Percentiles rank a stretch among this genome's conserved stretches.
These are phyloP conservation scores for Trifolium fragiferum DNA, from an alignment of 306 rosid genomes.

Conservation along the genomic window DNA sequence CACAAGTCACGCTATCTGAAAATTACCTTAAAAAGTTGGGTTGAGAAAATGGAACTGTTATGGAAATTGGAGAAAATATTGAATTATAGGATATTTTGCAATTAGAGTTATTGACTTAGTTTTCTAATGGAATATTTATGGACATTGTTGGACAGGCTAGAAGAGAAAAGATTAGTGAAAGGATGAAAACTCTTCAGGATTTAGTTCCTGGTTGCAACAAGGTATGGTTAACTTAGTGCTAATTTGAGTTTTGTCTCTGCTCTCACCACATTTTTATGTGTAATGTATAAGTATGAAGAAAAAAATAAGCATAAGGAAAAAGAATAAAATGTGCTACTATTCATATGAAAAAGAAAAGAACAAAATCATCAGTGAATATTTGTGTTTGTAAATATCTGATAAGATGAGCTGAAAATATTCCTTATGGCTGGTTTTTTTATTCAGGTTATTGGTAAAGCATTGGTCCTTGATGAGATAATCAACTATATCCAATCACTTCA, in stretches of 20 bases:
- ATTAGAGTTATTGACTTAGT: constrained; percentile 33
- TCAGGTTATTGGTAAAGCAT: constrained; percentile 93
- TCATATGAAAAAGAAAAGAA: background rate
- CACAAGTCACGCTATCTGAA: constrained; percentile 14
- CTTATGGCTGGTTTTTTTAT: constrained; percentile 29
- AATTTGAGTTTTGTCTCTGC: constrained; percentile 31
- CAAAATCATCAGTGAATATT: constrained; percentile 24
- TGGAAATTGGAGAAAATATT: constrained; percentile 23
- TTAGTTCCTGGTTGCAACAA: constrained; percentile 95
- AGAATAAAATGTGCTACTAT: background rate
- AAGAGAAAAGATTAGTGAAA: constrained; percentile 93
- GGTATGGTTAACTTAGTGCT: constrained; percentile 54
- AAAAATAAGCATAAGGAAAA: constrained; percentile 7
- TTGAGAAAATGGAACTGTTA: constrained; percentile 35
- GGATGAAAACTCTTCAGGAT: constrained; percentile 95
- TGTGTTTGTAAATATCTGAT: background rate
- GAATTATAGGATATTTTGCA: constrained; percentile 32
- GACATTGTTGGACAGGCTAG: constrained; percentile 75
- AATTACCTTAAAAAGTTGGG: constrained; percentile 9
- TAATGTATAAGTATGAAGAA: background rate
- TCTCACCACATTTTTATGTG: background rate
- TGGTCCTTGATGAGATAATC: constrained; percentile 94
- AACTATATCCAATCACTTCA: constrained; percentile 94
- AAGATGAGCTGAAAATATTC: constrained; percentile 29
- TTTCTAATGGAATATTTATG: constrained; percentile 43